Conservation (phyloP, 1,284 basidiomycete genomes). For the Rhodotorula mucilaginosa region DNA sequence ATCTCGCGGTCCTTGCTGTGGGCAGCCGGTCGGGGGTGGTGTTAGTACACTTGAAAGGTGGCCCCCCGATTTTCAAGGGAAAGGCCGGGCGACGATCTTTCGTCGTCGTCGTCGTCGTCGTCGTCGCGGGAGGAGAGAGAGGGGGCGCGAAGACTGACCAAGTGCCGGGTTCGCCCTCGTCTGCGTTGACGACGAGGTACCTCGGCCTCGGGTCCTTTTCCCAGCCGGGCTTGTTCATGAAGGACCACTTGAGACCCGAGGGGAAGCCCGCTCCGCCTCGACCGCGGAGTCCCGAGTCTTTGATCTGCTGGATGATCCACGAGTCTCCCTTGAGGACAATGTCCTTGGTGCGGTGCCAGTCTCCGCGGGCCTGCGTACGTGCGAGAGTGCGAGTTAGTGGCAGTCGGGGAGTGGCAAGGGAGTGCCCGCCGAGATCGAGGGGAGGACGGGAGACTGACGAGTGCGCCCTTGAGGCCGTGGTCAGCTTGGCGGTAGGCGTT, state of each 20-base stretch:
- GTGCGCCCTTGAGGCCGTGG: slow-evolving; percentile 82
- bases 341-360: slow-evolving; percentile 98
- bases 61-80: background rate
- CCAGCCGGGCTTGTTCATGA: slow-evolving; percentile 97
- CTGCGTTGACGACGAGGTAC: slow-evolving; percentile 96
- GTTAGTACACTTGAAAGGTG: too few relatives aligned
- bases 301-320: slow-evolving; percentile 91
- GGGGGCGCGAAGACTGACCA: too few relatives aligned
- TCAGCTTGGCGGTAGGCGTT: slow-evolving; percentile 82
- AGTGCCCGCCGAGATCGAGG: background rate
- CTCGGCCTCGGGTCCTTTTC: slow-evolving; percentile 89
- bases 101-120: too few relatives aligned
- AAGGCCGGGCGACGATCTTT: background rate
- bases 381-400: background rate
- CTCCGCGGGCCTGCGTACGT: slow-evolving; percentile 70
- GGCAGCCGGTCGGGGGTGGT: too few relatives aligned
- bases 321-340: slow-evolving; percentile 90
- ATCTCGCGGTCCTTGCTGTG: slow-evolving; percentile 89
- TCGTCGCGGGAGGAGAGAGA: too few relatives aligned
- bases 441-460: slow-evolving; percentile 53
- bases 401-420: background rate
- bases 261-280: slow-evolving; percentile 98
- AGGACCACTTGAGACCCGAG: slow-evolving; percentile 86
- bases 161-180: slow-evolving; percentile 97
- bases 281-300: slow-evolving; percentile 92